Percentiles rank a stretch among this genome's conserved stretches.
Conservation (phyloP, 2,329 filamentous ascomycete genomes). For the Corniculantispora saksenae region DNA sequence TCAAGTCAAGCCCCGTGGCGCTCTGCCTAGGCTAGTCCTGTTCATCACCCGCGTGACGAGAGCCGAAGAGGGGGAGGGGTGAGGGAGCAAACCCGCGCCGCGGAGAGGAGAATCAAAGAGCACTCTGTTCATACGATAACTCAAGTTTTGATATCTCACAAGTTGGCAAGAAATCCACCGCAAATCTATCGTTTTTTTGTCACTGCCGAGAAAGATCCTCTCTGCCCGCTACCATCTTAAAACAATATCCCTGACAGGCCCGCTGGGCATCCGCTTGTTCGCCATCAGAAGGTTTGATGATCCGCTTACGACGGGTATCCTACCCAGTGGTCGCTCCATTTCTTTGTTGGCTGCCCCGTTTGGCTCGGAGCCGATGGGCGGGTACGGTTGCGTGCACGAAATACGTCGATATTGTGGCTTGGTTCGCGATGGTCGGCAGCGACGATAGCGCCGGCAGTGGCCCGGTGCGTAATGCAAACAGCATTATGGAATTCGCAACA, state of each 20-base stretch:
- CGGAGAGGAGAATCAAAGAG: neutral
- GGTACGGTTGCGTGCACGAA: neutral
- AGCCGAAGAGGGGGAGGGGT: slow-evolving; percentile 1
- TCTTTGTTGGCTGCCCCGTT: neutral
- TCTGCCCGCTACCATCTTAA: neutral
- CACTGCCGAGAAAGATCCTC: neutral
- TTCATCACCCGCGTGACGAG: slow-evolving; percentile 1
- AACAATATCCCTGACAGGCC: neutral
- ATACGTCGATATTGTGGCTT: slow-evolving; percentile 11
- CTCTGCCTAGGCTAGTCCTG: neutral
- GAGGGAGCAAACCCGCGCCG: neutral
- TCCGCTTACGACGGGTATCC: slow-evolving; percentile 1
- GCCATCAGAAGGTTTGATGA: neutral
- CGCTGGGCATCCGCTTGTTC: neutral
- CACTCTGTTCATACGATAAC: neutral
- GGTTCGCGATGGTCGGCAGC: neutral
- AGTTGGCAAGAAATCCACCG: neutral
- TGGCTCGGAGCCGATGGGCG: slow-evolving; percentile 7
- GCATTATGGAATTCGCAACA: neutral
- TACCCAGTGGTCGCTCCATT: neutral
- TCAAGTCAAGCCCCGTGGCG: neutral
- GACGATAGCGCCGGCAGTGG: slow-evolving; percentile 12
- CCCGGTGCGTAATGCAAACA: neutral
- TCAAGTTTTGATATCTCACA: neutral
- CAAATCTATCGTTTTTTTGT: neutral